Percentiles rank a stretch among this genome's conserved stretches.
Conservation (phyloP, 2,329 filamentous ascomycete species). For the Phaeophleospora eucalypticola region DNA sequence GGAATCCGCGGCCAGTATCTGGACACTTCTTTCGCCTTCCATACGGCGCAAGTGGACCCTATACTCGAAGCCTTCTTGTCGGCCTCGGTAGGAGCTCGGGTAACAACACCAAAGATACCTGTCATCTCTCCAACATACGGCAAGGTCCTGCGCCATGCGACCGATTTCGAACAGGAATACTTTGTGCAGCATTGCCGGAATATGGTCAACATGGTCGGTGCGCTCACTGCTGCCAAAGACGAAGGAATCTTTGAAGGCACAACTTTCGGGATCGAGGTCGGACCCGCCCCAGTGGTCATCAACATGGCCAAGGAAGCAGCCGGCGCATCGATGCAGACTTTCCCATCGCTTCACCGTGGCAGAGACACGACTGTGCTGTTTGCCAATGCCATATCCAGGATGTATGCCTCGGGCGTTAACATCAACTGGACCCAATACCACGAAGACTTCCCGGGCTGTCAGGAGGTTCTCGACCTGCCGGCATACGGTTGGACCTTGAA, state of each 20-base stretch:
- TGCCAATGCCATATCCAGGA: slow-evolving; percentile 42
- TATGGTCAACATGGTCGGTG: slow-evolving; percentile 15
- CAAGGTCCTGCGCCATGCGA: slow-evolving; percentile 18
- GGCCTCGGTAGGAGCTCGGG: slow-evolving; percentile 3
- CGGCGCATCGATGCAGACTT: slow-evolving; percentile 2
- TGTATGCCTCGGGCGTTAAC: slow-evolving; percentile 52
- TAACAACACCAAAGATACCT: slow-evolving; percentile 23
- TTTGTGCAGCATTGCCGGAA: slow-evolving; percentile 13
- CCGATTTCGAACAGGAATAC: slow-evolving; percentile 19
- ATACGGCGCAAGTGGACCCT: slow-evolving; percentile 24
- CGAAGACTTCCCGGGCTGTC: slow-evolving; percentile 40
- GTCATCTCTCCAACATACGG: slow-evolving; percentile 25
- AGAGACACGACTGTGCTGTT: slow-evolving; percentile 47
- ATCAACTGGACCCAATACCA: slow-evolving; percentile 61
- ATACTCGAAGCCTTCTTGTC: slow-evolving; percentile 17
- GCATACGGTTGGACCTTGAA: slow-evolving; percentile 32
- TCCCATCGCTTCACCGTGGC: slow-evolving; percentile 10
- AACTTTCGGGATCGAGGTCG: slow-evolving; percentile 16
- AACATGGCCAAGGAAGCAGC: slow-evolving; percentile 7
- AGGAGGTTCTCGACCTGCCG: slow-evolving; percentile 49
- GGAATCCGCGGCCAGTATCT: slow-evolving; percentile 8
- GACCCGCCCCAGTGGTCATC: slow-evolving; percentile 12
- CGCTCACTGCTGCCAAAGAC: slow-evolving; percentile 6
- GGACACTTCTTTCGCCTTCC: slow-evolving; percentile 25
- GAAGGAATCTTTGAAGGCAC: slow-evolving; percentile 10